Evolutionary conservation across 208 protist genomes (phyloP).

Genomic region (Zelonia costaricensis): DNA sequence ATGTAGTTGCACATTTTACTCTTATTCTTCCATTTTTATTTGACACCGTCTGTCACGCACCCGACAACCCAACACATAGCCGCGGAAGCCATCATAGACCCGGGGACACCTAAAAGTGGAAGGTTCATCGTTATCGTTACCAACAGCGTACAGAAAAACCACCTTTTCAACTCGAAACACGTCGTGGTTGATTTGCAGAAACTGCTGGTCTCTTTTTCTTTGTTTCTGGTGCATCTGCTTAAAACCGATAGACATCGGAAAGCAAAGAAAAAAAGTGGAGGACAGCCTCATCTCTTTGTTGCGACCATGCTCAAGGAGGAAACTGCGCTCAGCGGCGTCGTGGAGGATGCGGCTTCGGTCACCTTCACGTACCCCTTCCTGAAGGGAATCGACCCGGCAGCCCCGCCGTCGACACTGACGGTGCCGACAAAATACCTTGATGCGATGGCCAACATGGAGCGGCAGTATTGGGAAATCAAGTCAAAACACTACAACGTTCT

Average conservation of each 20-base stretch:
- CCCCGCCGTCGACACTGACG: constrained; percentile 64
- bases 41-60: too few species aligned
- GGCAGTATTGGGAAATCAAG: constrained; percentile 97
- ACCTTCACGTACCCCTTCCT: constrained; percentile 84
- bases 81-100: too few species aligned
- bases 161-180: too few species aligned
- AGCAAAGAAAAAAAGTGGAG: neutral
- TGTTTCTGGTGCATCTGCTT: neutral
- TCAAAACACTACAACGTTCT: constrained; percentile 89
- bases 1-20: too few species aligned
- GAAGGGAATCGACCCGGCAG: constrained; percentile 49
- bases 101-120: too few species aligned
- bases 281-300: neutral
- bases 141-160: too few species aligned
- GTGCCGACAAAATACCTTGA: constrained; percentile 80
- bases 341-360: constrained; percentile 32
- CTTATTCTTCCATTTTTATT: too few species aligned
- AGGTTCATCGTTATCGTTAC: too few species aligned
- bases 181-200: neutral
- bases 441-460: constrained; percentile 92
- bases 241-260: too few species aligned
- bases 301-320: neutral
- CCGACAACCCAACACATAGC: too few species aligned
- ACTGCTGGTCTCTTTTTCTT: neutral
- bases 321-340: too few species aligned